Conservation (phyloP, 495 filamentous ascomycete genomes). For the Friedmanniomyces simplex region DNA sequence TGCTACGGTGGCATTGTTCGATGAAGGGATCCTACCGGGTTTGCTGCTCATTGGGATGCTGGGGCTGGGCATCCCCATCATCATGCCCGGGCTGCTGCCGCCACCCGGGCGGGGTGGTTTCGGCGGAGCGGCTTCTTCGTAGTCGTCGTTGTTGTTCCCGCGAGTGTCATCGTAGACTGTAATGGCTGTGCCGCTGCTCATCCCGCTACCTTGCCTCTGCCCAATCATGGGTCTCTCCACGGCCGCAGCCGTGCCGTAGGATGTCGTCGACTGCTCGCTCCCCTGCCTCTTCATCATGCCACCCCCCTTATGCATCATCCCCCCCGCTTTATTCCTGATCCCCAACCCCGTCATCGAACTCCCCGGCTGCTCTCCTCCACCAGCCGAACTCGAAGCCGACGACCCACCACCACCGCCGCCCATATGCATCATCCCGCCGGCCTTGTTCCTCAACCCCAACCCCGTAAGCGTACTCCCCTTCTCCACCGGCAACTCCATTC, state of each 20-base stretch:
- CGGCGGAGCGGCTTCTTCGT: constrained; percentile 17
- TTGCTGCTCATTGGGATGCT: constrained; percentile 9
- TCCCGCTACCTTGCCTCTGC: background rate
- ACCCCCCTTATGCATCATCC: background rate
- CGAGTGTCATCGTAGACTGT: background rate
- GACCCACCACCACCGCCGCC: background rate
- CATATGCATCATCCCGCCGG: constrained; percentile 1
- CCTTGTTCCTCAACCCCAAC: constrained; percentile 20
- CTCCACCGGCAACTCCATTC: constrained; percentile 38
- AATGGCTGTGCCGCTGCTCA: background rate
- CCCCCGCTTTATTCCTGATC: background rate
- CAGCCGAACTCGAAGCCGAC: constrained; percentile 4
- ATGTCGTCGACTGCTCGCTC: background rate
- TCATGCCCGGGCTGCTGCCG: background rate
- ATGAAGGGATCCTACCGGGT: constrained; percentile 12
- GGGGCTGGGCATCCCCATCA: constrained; percentile 6
- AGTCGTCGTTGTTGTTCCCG: constrained; percentile 1
- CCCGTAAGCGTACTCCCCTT: constrained; percentile 20
- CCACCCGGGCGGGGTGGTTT: constrained; percentile 16
- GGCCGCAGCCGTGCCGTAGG: background rate
- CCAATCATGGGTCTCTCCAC: background rate
- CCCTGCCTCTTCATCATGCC: background rate
- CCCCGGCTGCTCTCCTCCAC: constrained; percentile 3
- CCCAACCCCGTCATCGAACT: constrained; percentile 23
- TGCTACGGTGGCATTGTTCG: too few relatives aligned